These are phyloP conservation scores for Colletotrichum gloeosporioides DNA, from an alignment of 2,329 filamentous ascomycete species.

Conservation along the genomic window DNA sequence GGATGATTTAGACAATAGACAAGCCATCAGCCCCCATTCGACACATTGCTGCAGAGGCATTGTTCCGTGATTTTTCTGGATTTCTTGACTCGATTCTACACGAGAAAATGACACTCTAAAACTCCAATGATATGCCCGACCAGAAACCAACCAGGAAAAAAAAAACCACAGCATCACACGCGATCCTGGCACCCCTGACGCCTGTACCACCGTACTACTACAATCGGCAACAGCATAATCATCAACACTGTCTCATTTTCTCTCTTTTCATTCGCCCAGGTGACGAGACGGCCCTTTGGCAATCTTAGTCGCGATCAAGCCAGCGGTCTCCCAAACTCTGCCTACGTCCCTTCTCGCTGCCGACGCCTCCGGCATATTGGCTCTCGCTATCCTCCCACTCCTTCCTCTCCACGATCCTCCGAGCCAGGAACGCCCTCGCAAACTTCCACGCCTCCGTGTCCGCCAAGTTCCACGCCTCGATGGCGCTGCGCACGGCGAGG, in stretches of 20 bases:
- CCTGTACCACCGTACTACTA: conserved; percentile 10
- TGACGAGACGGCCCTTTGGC: background rate
- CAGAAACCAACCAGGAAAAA: background rate
- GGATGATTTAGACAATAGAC: background rate
- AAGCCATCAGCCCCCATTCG: background rate
- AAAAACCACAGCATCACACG: background rate
- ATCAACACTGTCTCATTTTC: background rate
- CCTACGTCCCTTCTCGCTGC: conserved; percentile 49
- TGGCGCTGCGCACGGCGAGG: conserved; percentile 53
- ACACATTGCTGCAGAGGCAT: background rate
- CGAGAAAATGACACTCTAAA: conserved; percentile 7
- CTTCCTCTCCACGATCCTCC: conserved; percentile 65
- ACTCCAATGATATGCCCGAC: background rate
- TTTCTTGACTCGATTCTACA: background rate
- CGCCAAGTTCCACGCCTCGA: conserved; percentile 72
- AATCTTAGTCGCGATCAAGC: conserved; percentile 32
- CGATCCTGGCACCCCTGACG: background rate
- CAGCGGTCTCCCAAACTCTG: conserved; percentile 37
- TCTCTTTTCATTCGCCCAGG: background rate
- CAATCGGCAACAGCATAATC: background rate
- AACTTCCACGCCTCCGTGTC: conserved; percentile 83
- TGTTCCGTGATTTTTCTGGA: background rate
- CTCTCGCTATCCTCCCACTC: conserved; percentile 76
- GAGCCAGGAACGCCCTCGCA: conserved; percentile 69
- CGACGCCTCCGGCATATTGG: conserved; percentile 67